These are phyloP conservation scores for Mycena epipterygia DNA, from an alignment of 768 basidiomycete species.

Conservation along the genomic window DNA sequence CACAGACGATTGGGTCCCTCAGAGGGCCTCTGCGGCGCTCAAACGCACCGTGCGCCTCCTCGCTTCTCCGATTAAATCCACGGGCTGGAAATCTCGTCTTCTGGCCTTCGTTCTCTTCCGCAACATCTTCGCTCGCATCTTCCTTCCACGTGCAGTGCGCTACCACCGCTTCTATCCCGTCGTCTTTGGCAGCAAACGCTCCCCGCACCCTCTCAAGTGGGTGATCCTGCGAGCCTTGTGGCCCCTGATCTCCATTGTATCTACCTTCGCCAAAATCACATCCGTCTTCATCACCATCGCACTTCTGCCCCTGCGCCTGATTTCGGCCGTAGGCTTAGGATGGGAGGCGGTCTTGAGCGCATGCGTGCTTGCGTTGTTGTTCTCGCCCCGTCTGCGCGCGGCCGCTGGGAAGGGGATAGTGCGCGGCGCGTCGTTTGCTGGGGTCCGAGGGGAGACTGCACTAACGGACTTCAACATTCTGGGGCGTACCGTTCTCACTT, in stretches of 20 bases:
- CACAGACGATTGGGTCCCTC: too few species aligned
- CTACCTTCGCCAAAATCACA: too few species aligned
- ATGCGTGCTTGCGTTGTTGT: not conserved
- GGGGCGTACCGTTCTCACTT: too few species aligned
- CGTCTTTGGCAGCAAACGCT: constrained; percentile 11
- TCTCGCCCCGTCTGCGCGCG: not conserved
- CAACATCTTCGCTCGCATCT: constrained; percentile 10
- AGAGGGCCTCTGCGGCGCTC: not conserved
- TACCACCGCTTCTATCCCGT: not conserved
- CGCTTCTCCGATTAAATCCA: not conserved
- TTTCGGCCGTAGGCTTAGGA: too few species aligned
- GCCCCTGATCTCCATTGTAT: not conserved
- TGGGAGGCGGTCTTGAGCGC: not conserved
- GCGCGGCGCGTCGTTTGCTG: too few species aligned
- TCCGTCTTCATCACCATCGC: too few species aligned
- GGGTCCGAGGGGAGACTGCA: too few species aligned
- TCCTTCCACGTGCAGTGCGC: constrained; percentile 10
- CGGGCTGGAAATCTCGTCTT: not conserved
- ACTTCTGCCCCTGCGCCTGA: not conserved
- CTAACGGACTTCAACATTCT: too few species aligned
- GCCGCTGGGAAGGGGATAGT: not conserved
- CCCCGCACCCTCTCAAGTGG: constrained; percentile 13
- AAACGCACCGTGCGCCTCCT: not conserved
- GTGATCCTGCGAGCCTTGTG: not conserved
- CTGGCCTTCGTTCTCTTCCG: constrained; percentile 2